A percentile compares a stretch with the other conserved stretches of the same genome.
Evolutionary conservation across 176 grass and related monocot species (phyloP).

Genomic region (Ampelocalamus luodianensis): DNA sequence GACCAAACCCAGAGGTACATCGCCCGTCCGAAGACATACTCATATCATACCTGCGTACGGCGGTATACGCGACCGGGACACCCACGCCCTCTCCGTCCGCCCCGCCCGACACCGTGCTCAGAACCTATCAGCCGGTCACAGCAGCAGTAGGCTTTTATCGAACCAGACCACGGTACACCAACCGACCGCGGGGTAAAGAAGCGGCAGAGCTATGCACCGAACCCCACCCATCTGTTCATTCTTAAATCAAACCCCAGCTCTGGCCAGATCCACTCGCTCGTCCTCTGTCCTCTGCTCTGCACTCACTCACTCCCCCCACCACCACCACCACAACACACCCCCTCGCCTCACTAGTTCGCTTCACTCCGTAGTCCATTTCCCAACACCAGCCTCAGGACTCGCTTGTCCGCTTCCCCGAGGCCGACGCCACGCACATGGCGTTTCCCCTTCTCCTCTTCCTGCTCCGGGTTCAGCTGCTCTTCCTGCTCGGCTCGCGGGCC

Average conservation of each 20-base stretch:
- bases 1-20: neutral
- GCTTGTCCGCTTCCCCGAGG: slow-evolving; percentile 42
- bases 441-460: slow-evolving; percentile 29
- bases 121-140: neutral
- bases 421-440: slow-evolving; percentile 58
- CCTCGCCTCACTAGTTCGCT: neutral
- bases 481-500: slow-evolving; percentile 16
- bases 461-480: neutral
- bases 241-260: slow-evolving; percentile 28
- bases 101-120: slow-evolving; percentile 14
- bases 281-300: neutral
- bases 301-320: neutral
- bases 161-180: slow-evolving; percentile 28
- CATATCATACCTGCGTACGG: slow-evolving; percentile 46
- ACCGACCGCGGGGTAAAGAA: slow-evolving; percentile 48
- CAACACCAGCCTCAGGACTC: slow-evolving; percentile 26
- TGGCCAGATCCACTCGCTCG: slow-evolving; percentile 14
- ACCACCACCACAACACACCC: neutral
- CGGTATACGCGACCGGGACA: slow-evolving; percentile 6
- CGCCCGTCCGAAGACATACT: slow-evolving; percentile 33
- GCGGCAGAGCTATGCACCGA: slow-evolving; percentile 12
- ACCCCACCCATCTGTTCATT: neutral
- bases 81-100: neutral
- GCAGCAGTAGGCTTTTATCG: slow-evolving; percentile 28
- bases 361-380: neutral